These are phyloP conservation scores for Aethionema arabicum DNA, from an alignment of 345 rosid species.

Conservation along the genomic window DNA sequence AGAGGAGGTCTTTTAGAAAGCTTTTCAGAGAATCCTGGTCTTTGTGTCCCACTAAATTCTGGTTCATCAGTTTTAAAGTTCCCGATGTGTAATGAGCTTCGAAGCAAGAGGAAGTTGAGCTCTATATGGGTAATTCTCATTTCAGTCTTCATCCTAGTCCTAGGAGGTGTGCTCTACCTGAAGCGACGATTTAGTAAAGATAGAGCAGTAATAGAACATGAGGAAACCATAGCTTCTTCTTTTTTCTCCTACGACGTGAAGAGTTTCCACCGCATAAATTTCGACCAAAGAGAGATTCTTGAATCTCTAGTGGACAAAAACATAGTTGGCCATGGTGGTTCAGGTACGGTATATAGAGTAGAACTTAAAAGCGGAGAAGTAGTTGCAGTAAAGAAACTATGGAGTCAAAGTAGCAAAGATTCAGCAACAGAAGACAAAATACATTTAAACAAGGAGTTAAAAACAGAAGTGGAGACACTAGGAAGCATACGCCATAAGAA, in stretches of 20 bases:
- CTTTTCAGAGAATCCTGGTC: slow-evolving; percentile 80
- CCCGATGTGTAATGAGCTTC: slow-evolving; percentile 54
- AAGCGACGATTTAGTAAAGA: slow-evolving; percentile 52
- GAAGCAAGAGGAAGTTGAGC: slow-evolving; percentile 49
- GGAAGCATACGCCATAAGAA: slow-evolving; percentile 86
- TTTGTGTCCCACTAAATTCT: slow-evolving; percentile 58
- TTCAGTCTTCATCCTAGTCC: slow-evolving; percentile 48
- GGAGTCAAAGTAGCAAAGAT: slow-evolving; percentile 60
- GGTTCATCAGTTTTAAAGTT: slow-evolving; percentile 49
- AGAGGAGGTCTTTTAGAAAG: slow-evolving; percentile 75
- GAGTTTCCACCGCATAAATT: slow-evolving; percentile 78
- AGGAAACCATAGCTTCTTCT: slow-evolving; percentile 58
- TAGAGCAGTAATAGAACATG: slow-evolving; percentile 51
- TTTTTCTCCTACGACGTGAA: slow-evolving; percentile 71
- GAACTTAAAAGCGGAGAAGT: slow-evolving; percentile 63
- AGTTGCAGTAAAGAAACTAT: slow-evolving; percentile 80
- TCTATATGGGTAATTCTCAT: slow-evolving; percentile 61
- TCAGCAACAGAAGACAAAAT: slow-evolving; percentile 50
- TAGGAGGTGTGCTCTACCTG: slow-evolving; percentile 59
- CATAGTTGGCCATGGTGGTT: slow-evolving; percentile 88
- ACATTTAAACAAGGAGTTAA: slow-evolving; percentile 55
- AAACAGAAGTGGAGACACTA: slow-evolving; percentile 85
- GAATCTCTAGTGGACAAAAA: slow-evolving; percentile 75
- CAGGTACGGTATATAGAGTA: slow-evolving; percentile 75
- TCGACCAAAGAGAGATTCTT: slow-evolving; percentile 66